Conservation (phyloP, 305 asterid genomes). For the Fraxinus sp. region DNA sequence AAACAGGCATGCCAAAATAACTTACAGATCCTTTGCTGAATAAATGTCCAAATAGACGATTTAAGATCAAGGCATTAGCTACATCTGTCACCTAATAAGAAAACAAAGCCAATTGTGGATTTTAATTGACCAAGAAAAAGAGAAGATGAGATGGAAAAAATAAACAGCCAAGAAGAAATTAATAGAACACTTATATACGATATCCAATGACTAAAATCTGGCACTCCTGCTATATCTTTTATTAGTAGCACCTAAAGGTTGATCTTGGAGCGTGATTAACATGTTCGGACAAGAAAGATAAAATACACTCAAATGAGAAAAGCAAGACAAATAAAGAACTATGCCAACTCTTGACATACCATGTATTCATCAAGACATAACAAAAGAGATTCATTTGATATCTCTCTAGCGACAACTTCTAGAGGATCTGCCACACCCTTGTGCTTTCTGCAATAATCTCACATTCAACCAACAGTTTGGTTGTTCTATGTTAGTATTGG, state of each 20-base stretch:
- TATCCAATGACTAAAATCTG: neutral
- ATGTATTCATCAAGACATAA: constrained; percentile 96
- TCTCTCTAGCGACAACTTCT: constrained; percentile 94
- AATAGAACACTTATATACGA: neutral
- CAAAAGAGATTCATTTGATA: constrained; percentile 82
- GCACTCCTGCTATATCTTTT: neutral
- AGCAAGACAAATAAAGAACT: neutral
- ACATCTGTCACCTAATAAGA: constrained; percentile 80
- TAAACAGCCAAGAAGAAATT: neutral
- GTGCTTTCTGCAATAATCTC: constrained; percentile 67
- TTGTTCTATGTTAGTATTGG: constrained; percentile 9
- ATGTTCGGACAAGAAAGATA: neutral
- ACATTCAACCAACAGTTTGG: neutral
- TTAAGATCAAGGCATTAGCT: constrained; percentile 89
- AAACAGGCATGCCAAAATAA: constrained; percentile 17
- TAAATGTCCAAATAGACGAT: constrained; percentile 77
- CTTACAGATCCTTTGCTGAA: constrained; percentile 84
- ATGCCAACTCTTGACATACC: constrained; percentile 42
- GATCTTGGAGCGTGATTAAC: constrained; percentile 1
- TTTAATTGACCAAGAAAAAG: neutral
- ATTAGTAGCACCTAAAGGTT: neutral
- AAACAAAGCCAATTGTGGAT: neutral
- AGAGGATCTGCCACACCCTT: constrained; percentile 89
- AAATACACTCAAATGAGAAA: neutral
- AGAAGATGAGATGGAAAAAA: neutral